Evolutionary conservation across 495 filamentous ascomycete genomes (phyloP), one percentile per base, ranked within the genome.

Genomic region (Acidomyces sp.): DNA sequence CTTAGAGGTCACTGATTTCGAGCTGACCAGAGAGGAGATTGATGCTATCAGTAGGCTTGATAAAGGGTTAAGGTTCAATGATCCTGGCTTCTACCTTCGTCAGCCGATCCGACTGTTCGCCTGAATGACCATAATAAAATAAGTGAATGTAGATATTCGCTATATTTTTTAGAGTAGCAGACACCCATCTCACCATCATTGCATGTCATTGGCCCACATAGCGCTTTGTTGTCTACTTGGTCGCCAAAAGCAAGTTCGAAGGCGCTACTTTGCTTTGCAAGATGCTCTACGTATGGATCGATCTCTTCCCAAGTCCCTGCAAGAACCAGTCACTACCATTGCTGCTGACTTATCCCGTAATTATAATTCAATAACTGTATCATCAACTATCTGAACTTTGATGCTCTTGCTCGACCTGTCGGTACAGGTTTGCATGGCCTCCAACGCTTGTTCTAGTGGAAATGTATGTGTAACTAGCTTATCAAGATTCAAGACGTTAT

Each of bases 51-150:
- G 64, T 30, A 67, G 56, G 19, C 63, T 88, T 62, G 70, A 90
- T 63, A 61, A 64, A 47, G 64, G 67, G 41, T 67, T 87, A 55
- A 73, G 80, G 57, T 88, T 90, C 64, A 90, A 90, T 65, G 77
- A 28, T 28, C 26, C 26, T 7, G 26, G 26, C 26, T 28, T 28
- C 26, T 28, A 28, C 13, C 26, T 28, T 7, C 26, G 13, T 28
- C 7, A 28, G 26, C 26, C 26, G 13, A 7, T 28, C 7, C 26
- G 26, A 7, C 7, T 28, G 7, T 28, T 28, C 26, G 26, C 26
- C 13, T 28, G 26, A 28, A 13, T 7, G 7, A 28, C 26, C 26
- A n/a, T n/a, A n/a, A n/a, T n/a, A n/a, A n/a, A n/a, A n/a, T n/a
- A n/a, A n/a, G n/a, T n/a, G n/a, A n/a, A n/a, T n/a, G n/a, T n/a